Percentiles rank a stretch among this genome's conserved stretches.
phyloP scores from a whole-genome alignment of 2,329 filamentous ascomycete species.

The Orbilia oligospora region DNA sequence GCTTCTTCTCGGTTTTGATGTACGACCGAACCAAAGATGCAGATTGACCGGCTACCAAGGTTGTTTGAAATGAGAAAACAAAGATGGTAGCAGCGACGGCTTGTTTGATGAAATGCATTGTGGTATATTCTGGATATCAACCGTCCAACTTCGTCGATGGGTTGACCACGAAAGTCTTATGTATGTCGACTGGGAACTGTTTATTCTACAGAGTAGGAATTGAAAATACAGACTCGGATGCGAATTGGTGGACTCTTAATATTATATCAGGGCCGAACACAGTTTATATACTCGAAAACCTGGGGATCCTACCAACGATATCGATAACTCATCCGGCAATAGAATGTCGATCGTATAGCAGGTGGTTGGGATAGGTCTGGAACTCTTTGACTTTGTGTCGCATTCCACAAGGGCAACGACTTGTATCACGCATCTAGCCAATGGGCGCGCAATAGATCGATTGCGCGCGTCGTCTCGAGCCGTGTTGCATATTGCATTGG shows the following conservation, averaged over 20 bases:
- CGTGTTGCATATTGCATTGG: no score
- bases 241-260: no score
- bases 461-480: no score
- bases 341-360: not conserved
- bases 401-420: no score
- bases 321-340: not conserved
- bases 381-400: not conserved
- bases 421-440: no score
- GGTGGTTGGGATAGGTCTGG: not conserved
- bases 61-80: conserved; percentile 3
- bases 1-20: not conserved
- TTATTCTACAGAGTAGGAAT: no score
- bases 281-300: not conserved
- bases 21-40: conserved; percentile 6
- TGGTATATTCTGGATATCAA: not conserved
- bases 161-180: not conserved
- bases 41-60: conserved; percentile 1
- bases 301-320: not conserved
- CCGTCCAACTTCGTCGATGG: not conserved
- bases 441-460: no score
- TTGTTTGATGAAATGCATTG: conserved; percentile 14
- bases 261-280: no score
- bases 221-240: no score
- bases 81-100: not conserved
- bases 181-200: no score